Evolutionary conservation across 2,329 filamentous ascomycete genomes (phyloP).

Genomic region (Madurella mycetomatis): DNA sequence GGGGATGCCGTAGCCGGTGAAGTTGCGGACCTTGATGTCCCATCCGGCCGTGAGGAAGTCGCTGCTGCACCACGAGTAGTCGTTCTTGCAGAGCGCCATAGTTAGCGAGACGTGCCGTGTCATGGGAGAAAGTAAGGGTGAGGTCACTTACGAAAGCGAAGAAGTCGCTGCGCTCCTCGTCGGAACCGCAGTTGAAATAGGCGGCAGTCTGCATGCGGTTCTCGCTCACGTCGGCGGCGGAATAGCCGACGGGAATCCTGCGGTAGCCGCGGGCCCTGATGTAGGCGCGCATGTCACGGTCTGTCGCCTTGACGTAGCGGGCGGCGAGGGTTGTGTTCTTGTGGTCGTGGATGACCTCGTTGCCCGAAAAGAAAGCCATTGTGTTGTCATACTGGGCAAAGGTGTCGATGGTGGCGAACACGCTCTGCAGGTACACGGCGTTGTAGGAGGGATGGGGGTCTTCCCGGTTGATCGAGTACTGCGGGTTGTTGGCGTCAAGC

Average conservation of each 20-base stretch:
- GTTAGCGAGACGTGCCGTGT: constrained; percentile 2
- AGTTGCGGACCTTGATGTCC: constrained; percentile 84
- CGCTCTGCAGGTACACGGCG: constrained; percentile 72
- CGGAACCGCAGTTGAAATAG: constrained; percentile 91
- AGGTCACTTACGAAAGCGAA: constrained; percentile 60
- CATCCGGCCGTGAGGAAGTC: constrained; percentile 70
- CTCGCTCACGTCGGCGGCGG: constrained; percentile 72
- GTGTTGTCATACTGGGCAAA: constrained; percentile 83
- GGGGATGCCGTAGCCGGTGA: constrained; percentile 78
- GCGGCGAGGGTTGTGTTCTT: constrained; percentile 60
- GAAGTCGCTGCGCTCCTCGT: constrained; percentile 82
- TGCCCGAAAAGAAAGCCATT: constrained; percentile 78
- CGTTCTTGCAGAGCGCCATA: constrained; percentile 47
- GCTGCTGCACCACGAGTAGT: constrained; percentile 82
- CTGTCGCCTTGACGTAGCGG: constrained; percentile 73
- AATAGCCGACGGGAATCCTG: constrained; percentile 68
- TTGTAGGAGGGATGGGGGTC: constrained; percentile 76
- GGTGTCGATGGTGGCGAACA: constrained; percentile 85
- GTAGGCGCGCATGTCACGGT: constrained; percentile 71
- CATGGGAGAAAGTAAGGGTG: neutral
- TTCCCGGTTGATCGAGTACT: constrained; percentile 32
- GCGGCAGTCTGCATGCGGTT: constrained; percentile 83
- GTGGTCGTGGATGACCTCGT: constrained; percentile 72
- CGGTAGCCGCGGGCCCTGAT: constrained; percentile 60
- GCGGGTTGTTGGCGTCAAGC: constrained; percentile 51